A percentile compares a stretch with the other conserved stretches of the same genome.
phyloP scores from a whole-genome alignment of 139 green algal species.

The Diplosphaera chodatii region DNA sequence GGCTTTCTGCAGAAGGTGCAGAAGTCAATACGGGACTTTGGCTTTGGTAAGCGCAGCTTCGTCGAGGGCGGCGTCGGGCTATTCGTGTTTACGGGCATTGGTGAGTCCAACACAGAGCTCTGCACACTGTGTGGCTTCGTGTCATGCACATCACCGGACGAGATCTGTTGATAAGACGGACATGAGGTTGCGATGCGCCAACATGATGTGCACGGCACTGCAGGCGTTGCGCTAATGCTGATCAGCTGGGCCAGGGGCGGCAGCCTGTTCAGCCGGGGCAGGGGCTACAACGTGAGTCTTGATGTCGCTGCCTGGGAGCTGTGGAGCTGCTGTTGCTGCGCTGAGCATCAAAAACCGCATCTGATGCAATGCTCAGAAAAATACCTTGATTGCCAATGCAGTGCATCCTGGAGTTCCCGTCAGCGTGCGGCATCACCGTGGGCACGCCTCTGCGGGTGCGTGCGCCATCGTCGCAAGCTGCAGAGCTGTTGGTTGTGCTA shows the following conservation, averaged over 20 bases:
- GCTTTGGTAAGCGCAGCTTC: slow-evolving; percentile 66
- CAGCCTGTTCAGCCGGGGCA: slow-evolving; percentile 36
- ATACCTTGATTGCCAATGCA: slow-evolving; percentile 13
- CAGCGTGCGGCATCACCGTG: slow-evolving; percentile 91
- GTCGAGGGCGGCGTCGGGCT: slow-evolving; percentile 74
- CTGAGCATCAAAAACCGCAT: too few relatives aligned
- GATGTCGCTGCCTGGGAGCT: too few relatives aligned
- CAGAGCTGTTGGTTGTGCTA: background rate
- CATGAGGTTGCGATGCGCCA: too few relatives aligned
- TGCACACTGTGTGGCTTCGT: background rate
- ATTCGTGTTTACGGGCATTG: slow-evolving; percentile 69
- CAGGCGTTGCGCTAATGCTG: slow-evolving; percentile 42
- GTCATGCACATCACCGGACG: background rate
- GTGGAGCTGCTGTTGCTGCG: too few relatives aligned
- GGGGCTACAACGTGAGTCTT: slow-evolving; percentile 37
- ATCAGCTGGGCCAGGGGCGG: slow-evolving; percentile 48
- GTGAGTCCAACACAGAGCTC: slow-evolving; percentile 7
- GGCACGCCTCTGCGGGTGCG: slow-evolving; percentile 79
- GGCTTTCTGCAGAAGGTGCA: slow-evolving; percentile 35
- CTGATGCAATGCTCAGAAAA: too few relatives aligned
- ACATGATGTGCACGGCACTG: too few relatives aligned
- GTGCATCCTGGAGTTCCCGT: slow-evolving; percentile 79
- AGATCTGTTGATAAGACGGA: too few relatives aligned
- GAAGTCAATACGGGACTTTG: slow-evolving; percentile 77
- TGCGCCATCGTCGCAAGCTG: too few relatives aligned